Base-by-base conservation (phyloP, 1,284 basidiomycete species). In the Xerocomus minutiporus region DNA sequence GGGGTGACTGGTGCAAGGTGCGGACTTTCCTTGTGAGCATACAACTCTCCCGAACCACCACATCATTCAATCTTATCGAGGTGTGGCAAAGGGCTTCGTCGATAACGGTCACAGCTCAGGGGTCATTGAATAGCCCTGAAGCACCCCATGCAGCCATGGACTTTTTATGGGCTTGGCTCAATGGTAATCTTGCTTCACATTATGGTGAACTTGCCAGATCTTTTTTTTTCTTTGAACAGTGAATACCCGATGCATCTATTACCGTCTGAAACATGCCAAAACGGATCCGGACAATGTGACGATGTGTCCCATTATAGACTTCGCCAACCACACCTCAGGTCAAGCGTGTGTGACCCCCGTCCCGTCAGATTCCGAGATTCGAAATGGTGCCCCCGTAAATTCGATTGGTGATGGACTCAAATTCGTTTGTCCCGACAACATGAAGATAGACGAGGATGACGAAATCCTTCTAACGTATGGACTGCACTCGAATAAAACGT, bases 141-240 rank as follows among this genome's bases (percentile, higher is more conserved):
- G 47, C 46, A 28, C 29, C 26, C 9, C 51, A 49, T 35, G 29
- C 36, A 12, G 38, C 52, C 29, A 49, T 57, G 51, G 51, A 53
- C 59, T 87, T 82, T 57, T 68, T 90, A 8, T 94, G 92, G 91
- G 89, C 81, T 8, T 95, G 93, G 93, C 76, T 95, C 20, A 93
- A 84, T 65, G 89, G 91, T 66, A 67, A 62, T 40, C 46, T 40
- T 43, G 12, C 83, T 53, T 65, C 28, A 44, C 50, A 44, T 58
- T 53, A 38, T 45, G 28, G 45, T 40, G 50, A 51, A 38, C 13
- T 35, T 55, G 45, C 11, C 46, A 54, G 48, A 53, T 50, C 28
- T 59, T 56, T 47, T 54, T 48, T 35, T 11, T 31, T 29, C 31
- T 12, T 5, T 29, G 2, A n/a, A 50, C 61, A 93, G 91, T 94